A percentile compares a stretch with the other conserved stretches of the same genome.
Conservation (phyloP, 768 basidiomycete genomes). For the Trametes cingulata region DNA sequence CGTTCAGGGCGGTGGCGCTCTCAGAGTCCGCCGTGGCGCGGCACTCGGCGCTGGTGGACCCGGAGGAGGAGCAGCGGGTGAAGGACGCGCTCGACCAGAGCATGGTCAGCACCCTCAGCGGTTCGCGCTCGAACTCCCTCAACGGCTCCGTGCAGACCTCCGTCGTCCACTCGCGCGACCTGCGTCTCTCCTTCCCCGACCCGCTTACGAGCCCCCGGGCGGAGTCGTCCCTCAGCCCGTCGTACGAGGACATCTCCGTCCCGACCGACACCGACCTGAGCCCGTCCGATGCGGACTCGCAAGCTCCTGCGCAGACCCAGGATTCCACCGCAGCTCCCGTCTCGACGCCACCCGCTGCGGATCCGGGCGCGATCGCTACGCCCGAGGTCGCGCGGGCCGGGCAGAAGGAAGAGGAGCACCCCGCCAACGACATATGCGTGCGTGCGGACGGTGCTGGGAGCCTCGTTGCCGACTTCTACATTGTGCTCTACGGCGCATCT, state of each 20-base stretch:
- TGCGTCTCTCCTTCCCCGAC: slow-evolving; percentile 82
- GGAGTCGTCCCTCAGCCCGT: slow-evolving; percentile 51
- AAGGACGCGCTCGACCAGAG: slow-evolving; percentile 81
- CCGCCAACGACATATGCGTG: slow-evolving; percentile 26
- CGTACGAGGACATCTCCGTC: slow-evolving; percentile 53
- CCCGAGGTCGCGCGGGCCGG: slow-evolving; percentile 37
- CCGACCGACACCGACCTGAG: slow-evolving; percentile 37
- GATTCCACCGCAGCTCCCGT: slow-evolving; percentile 6
- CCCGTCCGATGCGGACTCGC: slow-evolving; percentile 23
- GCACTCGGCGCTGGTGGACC: slow-evolving; percentile 37
- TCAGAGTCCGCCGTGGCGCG: slow-evolving; percentile 21
- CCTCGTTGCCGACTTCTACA: slow-evolving; percentile 49
- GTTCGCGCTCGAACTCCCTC: slow-evolving; percentile 64
- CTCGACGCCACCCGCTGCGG: slow-evolving; percentile 32
- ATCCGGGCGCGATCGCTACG: slow-evolving; percentile 34
- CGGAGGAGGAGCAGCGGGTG: slow-evolving; percentile 65
- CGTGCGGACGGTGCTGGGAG: slow-evolving; percentile 20
- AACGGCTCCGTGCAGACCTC: slow-evolving; percentile 44
- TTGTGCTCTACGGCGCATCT: slow-evolving; percentile 68
- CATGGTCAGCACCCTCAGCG: slow-evolving; percentile 74
- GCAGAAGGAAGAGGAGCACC: neutral
- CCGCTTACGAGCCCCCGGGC: slow-evolving; percentile 65
- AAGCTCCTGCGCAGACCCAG: slow-evolving; percentile 4
- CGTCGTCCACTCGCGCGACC: slow-evolving; percentile 65
- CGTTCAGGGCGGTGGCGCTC: slow-evolving; percentile 15